Base-by-base conservation (phyloP, 352 stramenopile species). In the Phytophthora foliorum region DNA sequence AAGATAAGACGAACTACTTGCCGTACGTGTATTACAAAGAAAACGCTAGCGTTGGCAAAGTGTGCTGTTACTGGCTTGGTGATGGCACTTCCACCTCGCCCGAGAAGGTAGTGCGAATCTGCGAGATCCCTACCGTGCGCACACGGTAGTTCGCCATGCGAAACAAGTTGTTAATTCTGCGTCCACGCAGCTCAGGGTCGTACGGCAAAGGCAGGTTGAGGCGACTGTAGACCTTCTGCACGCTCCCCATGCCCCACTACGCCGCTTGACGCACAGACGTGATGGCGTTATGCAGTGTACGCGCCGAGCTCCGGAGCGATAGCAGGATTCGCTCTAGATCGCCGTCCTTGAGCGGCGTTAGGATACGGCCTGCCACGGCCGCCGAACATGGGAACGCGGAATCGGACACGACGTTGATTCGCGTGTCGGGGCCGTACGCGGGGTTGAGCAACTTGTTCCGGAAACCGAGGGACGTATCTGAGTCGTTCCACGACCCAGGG, bases 121-220 rank as follows among this genome's bases (percentile, higher is more conserved):
- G 49, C 21, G 49, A 56, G 0, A 56, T 56, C 3, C 25, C 25
- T 17, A 44, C 68, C 31, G 39, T 82, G 1, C 61, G 19, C 21
- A 51, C 44, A 32, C 44, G 44, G 44, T 27, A 48, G 34, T 48
- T 76, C 8, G 52, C 57, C 14, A 61, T 31, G 22, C 51, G 10
- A 21, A 58, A 58, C 10, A 49, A n/a, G 36, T 36, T 48, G 32
- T 48, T 38, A 34, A 58, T 1, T 10, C 51, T 7, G 4, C 34
- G 32, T 19, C 34, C 21, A 48, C 51, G 51, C 21, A 31, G 34
- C 6, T 21, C 21, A 10, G 34, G 51, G 21, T 58, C 32, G 51
- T 58, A 58, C 6, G 51, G 51, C 11, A 58, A 36, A 6, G 51
- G 36, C 27, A 42, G 17, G 17, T 42, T 42, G 14, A 55, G 29